These are phyloP conservation scores for Candolleomyces eurysporus DNA, from an alignment of 768 basidiomycete genomes.

Conservation along the genomic window DNA sequence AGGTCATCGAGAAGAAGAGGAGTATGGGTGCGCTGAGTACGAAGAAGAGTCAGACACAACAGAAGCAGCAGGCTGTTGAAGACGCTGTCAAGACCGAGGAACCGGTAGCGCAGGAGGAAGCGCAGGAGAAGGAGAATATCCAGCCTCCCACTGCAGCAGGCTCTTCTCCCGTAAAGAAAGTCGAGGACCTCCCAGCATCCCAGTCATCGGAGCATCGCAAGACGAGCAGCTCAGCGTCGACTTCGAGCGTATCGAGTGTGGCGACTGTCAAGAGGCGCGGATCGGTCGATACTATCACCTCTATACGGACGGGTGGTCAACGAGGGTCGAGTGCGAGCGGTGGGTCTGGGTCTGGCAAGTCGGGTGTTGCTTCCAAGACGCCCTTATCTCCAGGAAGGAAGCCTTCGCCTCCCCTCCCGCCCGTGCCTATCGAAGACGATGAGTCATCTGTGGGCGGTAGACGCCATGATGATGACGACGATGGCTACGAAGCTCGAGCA, in stretches of 20 bases:
- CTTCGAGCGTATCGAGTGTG: constrained; percentile 38
- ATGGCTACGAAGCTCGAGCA: not conserved
- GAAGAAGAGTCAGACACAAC: not conserved
- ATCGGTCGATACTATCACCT: constrained; percentile 47
- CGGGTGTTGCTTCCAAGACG: not conserved
- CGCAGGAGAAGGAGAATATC: constrained; percentile 15
- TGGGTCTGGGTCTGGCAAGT: not conserved
- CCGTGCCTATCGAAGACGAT: constrained; percentile 15
- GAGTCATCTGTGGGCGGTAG: not conserved
- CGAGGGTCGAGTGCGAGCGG: not conserved
- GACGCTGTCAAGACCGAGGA: not conserved
- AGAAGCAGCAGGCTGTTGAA: constrained; percentile 13
- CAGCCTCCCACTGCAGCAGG: constrained; percentile 1
- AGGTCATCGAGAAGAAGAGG: constrained; percentile 26
- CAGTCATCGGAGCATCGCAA: constrained; percentile 38
- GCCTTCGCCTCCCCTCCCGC: constrained; percentile 8
- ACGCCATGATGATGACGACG: constrained; percentile 3
- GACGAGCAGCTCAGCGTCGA: constrained; percentile 42
- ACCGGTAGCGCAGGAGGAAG: not conserved
- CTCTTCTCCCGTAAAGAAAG: constrained; percentile 2
- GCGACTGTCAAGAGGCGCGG: constrained; percentile 39
- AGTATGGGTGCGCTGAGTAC: constrained; percentile 23
- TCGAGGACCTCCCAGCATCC: constrained; percentile 6
- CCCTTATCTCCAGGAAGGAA: not conserved
- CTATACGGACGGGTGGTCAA: not conserved